Percentiles rank a stretch among this genome's conserved stretches.
phyloP scores from a whole-genome alignment of 2,329 filamentous ascomycete species.

The Hypomyces perniciosus region DNA sequence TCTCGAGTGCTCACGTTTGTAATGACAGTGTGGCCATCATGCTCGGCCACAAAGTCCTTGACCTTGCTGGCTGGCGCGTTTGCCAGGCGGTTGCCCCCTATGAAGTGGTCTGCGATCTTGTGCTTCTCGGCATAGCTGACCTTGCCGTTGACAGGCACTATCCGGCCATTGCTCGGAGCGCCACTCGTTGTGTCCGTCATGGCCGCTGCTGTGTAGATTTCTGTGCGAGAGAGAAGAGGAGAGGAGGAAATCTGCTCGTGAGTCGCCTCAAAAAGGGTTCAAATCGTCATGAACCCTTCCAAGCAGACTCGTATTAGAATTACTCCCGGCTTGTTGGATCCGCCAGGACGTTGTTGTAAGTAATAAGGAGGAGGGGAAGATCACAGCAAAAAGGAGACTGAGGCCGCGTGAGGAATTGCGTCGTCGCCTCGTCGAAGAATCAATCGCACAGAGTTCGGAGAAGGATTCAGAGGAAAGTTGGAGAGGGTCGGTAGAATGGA shows the following conservation, averaged over 20 bases:
- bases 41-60: conserved; percentile 87
- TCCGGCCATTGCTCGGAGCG: conserved; percentile 37
- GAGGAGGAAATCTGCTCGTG: not conserved
- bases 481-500: not conserved
- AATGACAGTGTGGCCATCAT: conserved; percentile 96
- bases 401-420: too few species aligned
- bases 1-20: conserved; percentile 67
- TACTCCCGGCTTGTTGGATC: not conserved
- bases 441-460: not conserved
- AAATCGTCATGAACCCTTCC: not conserved
- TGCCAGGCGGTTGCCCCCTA: conserved; percentile 83
- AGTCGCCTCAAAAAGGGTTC: not conserved
- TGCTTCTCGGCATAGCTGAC: conserved; percentile 72
- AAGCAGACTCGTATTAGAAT: not conserved
- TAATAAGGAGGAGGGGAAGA: too few species aligned
- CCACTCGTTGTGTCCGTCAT: conserved; percentile 45
- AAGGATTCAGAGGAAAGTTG: not conserved
- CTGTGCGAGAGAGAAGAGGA: not conserved
- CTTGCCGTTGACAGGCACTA: conserved; percentile 52
- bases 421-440: too few species aligned
- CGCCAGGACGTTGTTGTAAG: not conserved
- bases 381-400: too few species aligned
- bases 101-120: conserved; percentile 86
- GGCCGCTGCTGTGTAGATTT: conserved; percentile 12
- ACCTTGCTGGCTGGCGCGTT: conserved; percentile 79